phyloP scores from a whole-genome alignment of 495 filamentous ascomycete genomes.

The Talaromyces stipitatus region DNA sequence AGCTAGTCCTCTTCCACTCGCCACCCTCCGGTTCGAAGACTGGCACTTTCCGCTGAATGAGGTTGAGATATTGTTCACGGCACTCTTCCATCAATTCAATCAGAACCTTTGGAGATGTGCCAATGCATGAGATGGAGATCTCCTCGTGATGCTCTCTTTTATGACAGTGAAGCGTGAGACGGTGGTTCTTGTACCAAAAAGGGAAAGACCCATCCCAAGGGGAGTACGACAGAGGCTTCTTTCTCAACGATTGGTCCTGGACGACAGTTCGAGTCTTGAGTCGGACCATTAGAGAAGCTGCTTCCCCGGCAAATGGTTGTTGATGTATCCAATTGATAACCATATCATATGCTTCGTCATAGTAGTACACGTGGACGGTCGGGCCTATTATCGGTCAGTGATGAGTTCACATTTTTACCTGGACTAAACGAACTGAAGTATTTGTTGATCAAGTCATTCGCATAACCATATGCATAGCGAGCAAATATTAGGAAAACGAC shows the following conservation, averaged over 20 bases:
- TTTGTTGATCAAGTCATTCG: constrained; percentile 16
- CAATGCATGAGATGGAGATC: not conserved
- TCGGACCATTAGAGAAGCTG: constrained; percentile 14
- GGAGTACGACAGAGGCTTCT: constrained; percentile 22
- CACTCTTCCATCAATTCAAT: constrained; percentile 15
- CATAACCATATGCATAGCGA: constrained; percentile 15
- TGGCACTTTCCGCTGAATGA: constrained; percentile 4
- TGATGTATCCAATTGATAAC: constrained; percentile 16
- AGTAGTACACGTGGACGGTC: constrained; percentile 21
- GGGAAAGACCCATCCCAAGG: constrained; percentile 20
- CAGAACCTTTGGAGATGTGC: constrained; percentile 8
- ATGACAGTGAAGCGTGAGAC: constrained; percentile 16
- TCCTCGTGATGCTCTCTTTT: constrained; percentile 11
- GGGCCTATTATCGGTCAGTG: constrained; percentile 18
- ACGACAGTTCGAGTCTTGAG: constrained; percentile 11
- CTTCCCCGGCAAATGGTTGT: constrained; percentile 16
- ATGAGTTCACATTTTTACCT: constrained; percentile 1
- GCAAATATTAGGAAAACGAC: constrained; percentile 18
- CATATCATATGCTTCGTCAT: constrained; percentile 22
- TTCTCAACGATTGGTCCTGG: constrained; percentile 9
- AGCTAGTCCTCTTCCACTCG: constrained; percentile 1
- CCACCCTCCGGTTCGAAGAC: constrained; percentile 2
- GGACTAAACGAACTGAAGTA: constrained; percentile 22
- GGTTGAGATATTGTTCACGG: constrained; percentile 13
- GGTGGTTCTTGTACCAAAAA: constrained; percentile 19